Evolutionary conservation across 2,329 filamentous ascomycete genomes (phyloP), one percentile per base, ranked within the genome.

Genomic region (Pyrenophora graminea): DNA sequence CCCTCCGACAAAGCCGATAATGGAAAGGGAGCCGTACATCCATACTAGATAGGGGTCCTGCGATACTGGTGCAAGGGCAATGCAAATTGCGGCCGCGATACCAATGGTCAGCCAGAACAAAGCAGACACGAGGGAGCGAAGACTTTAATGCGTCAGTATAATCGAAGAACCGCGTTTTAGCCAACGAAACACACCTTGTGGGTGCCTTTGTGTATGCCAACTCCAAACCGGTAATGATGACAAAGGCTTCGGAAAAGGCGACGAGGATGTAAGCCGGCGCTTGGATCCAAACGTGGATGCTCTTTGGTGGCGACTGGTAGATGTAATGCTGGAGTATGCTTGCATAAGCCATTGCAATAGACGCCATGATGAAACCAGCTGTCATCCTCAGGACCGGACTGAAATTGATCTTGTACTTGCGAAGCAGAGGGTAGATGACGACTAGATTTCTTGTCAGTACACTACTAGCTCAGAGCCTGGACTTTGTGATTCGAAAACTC

Each of bases 131-230:
- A 32, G 64, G 62, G 3, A 53, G 13, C 54, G 50, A 31, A 57
- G 50, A 41, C 50, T 46, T 3, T n/a, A 10, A 13, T 19, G 8
- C 19, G 17, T 43, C 6, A 43, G 31, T 25, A 25, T 25, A 25
- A 6, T 5, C 7, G 13, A 21, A 4, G 1, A 1, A 13, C 25
- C 25, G 4, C 8, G 23, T 25, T 18, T 5, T n/a, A 3, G 2
- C 4, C 13, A 8, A 3, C 23, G 3, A 3, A 38, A 51, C 51
- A 17, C 48, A 45, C 49, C 49, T 56, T 12, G 39, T 39, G 9
- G 76, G 76, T 0, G 75, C 72, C 32, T 75, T 63, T 23, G 60
- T 66, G 50, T 77, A 79, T 0, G 71, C 66, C 43, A 73, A 75
- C 49, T 78, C 76, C 15, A 66, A 68, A 4, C 68, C 66, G 0